A percentile compares a stretch with the other conserved stretches of the same genome.
Conservation (phyloP, 2,329 filamentous ascomycete species). For the Fusarium protoensiforme region DNA sequence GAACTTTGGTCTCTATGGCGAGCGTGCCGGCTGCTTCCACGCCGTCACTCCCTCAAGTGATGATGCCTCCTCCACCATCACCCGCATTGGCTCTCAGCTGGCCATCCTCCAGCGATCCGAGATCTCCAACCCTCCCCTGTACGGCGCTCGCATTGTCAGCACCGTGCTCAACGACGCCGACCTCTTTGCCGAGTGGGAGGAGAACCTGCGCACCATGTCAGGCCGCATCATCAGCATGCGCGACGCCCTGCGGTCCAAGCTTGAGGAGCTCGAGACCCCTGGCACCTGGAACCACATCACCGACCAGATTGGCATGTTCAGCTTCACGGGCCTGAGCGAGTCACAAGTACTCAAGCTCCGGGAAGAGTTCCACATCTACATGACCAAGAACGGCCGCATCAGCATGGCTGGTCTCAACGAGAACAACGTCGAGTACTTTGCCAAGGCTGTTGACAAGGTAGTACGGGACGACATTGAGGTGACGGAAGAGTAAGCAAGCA, state of each 20-base stretch:
- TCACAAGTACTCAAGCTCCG: conserved; percentile 78
- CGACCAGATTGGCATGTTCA: conserved; percentile 99
- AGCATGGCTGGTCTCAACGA: conserved; percentile 98
- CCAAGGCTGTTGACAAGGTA: conserved; percentile 86
- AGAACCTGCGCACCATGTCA: conserved; percentile 91
- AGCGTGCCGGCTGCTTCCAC: conserved; percentile 97
- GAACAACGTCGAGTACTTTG: conserved; percentile 92
- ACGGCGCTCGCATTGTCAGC: conserved; percentile 89
- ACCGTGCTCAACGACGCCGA: conserved; percentile 83
- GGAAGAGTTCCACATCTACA: conserved; percentile 81
- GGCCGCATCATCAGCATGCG: conserved; percentile 96
- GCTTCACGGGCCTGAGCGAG: conserved; percentile 85
- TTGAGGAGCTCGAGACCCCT: conserved; percentile 87
- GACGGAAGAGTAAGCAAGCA: not conserved
- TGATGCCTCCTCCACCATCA: conserved; percentile 70
- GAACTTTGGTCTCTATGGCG: conserved; percentile 97
- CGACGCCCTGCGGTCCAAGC: conserved; percentile 77
- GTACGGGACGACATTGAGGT: conserved; percentile 58
- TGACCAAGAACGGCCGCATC: conserved; percentile 98
- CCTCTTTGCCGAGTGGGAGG: conserved; percentile 92
- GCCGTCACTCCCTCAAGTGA: conserved; percentile 80
- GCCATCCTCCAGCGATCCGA: conserved; percentile 95
- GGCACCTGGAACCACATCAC: conserved; percentile 98
- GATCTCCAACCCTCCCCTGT: conserved; percentile 96
- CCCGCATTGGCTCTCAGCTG: conserved; percentile 84